A percentile compares a stretch with the other conserved stretches of the same genome.
These are phyloP conservation scores for Blepharisma undulans DNA, from an alignment of 169 alveolate genomes.

Conservation along the genomic window DNA sequence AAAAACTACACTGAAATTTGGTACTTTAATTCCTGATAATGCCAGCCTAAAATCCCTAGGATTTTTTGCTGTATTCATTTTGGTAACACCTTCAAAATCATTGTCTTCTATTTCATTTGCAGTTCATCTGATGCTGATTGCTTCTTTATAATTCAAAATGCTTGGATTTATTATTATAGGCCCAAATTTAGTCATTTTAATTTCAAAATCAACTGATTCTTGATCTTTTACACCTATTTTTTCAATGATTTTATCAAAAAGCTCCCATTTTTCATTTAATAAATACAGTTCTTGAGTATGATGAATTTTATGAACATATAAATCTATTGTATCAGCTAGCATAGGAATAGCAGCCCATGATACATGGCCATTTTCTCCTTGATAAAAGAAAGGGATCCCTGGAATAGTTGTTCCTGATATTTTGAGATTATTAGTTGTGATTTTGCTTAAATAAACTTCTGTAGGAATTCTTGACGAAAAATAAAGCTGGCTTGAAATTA, in stretches of 20 bases:
- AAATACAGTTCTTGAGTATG: background rate
- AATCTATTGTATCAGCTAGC: background rate
- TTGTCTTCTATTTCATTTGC: background rate
- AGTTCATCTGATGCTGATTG: background rate
- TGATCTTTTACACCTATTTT: background rate
- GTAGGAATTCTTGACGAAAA: constrained; percentile 32
- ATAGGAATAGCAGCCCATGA: background rate
- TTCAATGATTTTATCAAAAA: background rate
- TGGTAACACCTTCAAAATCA: background rate
- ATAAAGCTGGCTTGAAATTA: constrained; percentile 84
- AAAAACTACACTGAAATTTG: background rate
- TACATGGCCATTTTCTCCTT: background rate
- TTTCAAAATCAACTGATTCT: background rate
- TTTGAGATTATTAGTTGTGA: background rate
- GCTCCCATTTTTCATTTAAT: background rate
- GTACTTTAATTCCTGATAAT: background rate
- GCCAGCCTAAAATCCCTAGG: background rate
- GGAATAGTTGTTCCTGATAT: background rate
- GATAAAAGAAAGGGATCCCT: background rate
- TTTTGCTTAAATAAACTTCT: background rate
- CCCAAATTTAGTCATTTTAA: background rate
- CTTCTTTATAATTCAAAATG: background rate
- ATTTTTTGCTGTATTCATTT: background rate
- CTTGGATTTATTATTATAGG: background rate
- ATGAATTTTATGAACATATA: constrained; percentile 17